Percentiles rank a stretch among this genome's conserved stretches.
Evolutionary conservation across 2,329 filamentous ascomycete species (phyloP).

Genomic region (Bertia moriformis): DNA sequence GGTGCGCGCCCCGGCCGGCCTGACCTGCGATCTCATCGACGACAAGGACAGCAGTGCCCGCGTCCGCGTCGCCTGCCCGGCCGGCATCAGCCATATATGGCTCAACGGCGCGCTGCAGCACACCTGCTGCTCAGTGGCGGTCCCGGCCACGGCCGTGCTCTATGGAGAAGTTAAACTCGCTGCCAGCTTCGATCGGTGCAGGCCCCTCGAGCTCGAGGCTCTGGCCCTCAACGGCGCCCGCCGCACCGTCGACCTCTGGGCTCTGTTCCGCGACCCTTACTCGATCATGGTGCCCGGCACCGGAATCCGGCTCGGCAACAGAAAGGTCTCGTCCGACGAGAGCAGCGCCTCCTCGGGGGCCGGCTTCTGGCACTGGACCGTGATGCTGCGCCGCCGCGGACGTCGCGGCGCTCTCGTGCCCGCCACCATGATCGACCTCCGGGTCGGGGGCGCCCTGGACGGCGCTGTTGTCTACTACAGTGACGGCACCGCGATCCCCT

Average conservation of each 20-base stretch:
- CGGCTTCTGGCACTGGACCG: conserved; percentile 13
- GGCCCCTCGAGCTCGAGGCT: conserved; percentile 15
- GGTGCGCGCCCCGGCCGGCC: conserved; percentile 3
- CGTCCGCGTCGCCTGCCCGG: conserved; percentile 8
- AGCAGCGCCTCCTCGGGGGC: too few species aligned
- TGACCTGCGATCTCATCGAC: conserved; percentile 8
- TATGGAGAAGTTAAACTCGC: conserved; percentile 13
- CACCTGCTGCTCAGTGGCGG: conserved; percentile 6
- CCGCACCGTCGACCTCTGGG: conserved; percentile 16
- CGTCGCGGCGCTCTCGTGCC: conserved; percentile 13
- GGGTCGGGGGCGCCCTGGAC: conserved; percentile 26
- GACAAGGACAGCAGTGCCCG: conserved; percentile 9
- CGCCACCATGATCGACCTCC: conserved; percentile 26
- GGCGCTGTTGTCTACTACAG: conserved; percentile 27
- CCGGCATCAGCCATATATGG: conserved; percentile 12
- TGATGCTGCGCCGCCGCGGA: conserved; percentile 13
- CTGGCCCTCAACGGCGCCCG: conserved; percentile 25
- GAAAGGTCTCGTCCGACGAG: conserved; percentile 12
- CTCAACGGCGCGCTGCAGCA: conserved; percentile 10
- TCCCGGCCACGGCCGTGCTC: conserved; percentile 6
- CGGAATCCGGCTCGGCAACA: conserved; percentile 20
- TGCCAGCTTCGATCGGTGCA: conserved; percentile 11
- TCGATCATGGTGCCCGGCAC: conserved; percentile 22
- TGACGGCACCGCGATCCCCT: conserved; percentile 25
- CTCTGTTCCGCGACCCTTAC: conserved; percentile 10